Base-by-base conservation (phyloP, 768 basidiomycete genomes). In the Leccinum aurantiacum region DNA sequence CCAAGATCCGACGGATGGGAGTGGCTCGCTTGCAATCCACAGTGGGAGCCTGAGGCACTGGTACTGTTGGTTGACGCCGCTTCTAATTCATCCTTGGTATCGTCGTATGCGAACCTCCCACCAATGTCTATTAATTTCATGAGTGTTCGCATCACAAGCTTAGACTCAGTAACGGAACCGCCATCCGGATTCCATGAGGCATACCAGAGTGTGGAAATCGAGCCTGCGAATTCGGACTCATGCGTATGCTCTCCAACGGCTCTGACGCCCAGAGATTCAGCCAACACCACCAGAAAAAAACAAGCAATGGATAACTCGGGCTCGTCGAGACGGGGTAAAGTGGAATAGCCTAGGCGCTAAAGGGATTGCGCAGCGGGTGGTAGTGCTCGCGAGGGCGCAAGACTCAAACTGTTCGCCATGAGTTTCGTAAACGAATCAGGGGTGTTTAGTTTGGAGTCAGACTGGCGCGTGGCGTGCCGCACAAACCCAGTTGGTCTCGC, bases 181-280 rank as follows among this genome's bases (percentile, higher is more conserved):
- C 9, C 17, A 24, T 29, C 11, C 19, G 8, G 31, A 17, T 33
- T 52, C 19, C 10, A 33, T 51, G 33, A 10, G 22, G 53, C 69
- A 27, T 33, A 69, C 68, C 68, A 60, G 35, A 53, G 11, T 29
- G 51, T 41, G 31, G 57, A 17, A 48, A 59, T 41, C 29, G 53
- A 47, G 29, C 58, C 48, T 60, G 58, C 4, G 69, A 50, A 44
- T 9, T 33, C 33, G 33, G 58, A 17, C 4, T 61, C 66, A 65
- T 70, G 3, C n/a, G 38, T 56, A 4, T 24, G 56, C 14, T 53
- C 49, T 41, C 22, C 37, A 19, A 54, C 29, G 33, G 27, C 6
- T 33, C 35, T 48, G 6, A 17, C n/a, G 19, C 33, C 27, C 14
- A 46, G 19, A 46, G n/a, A 19, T 19, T 19, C 44, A 19, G 11